These are phyloP conservation scores for Tuber indicum DNA, from an alignment of 495 filamentous ascomycete genomes.

Conservation along the genomic window DNA sequence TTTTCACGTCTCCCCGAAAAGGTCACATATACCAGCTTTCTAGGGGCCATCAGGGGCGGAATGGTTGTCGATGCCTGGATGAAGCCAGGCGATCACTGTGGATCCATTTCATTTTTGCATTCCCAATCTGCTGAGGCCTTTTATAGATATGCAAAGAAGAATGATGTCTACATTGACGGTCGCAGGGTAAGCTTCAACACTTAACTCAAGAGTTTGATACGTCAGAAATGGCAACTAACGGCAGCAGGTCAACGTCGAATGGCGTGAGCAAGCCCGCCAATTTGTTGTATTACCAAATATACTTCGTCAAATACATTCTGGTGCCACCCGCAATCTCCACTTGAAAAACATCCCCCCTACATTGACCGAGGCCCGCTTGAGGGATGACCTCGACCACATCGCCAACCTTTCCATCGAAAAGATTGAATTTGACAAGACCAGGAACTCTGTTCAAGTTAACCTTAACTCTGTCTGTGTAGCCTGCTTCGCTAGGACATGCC, in stretches of 20 bases:
- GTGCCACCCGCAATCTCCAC: constrained; percentile 73
- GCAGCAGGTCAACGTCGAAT: constrained; percentile 59
- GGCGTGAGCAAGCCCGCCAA: constrained; percentile 61
- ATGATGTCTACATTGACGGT: constrained; percentile 63
- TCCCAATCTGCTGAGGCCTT: constrained; percentile 59
- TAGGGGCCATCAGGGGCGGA: constrained; percentile 61
- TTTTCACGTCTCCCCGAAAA: constrained; percentile 59
- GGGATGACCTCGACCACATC: constrained; percentile 75
- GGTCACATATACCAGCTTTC: constrained; percentile 60
- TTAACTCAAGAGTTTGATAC: neutral
- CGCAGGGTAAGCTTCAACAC: constrained; percentile 54
- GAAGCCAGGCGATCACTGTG: constrained; percentile 55
- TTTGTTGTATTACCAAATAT: constrained; percentile 63
- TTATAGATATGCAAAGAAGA: constrained; percentile 55
- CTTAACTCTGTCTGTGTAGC: constrained; percentile 75
- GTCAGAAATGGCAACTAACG: constrained; percentile 22
- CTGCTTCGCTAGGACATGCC: constrained; percentile 66
- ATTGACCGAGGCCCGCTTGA: constrained; percentile 59
- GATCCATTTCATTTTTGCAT: constrained; percentile 64
- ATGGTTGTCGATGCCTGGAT: constrained; percentile 63
- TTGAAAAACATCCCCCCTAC: constrained; percentile 53
- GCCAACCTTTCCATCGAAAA: constrained; percentile 68
- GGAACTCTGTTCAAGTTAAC: constrained; percentile 56
- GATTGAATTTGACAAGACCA: constrained; percentile 52
- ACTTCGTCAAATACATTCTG: constrained; percentile 57